phyloP scores from a whole-genome alignment of 2,329 filamentous ascomycete genomes.

The Aspergillus neoniger region DNA sequence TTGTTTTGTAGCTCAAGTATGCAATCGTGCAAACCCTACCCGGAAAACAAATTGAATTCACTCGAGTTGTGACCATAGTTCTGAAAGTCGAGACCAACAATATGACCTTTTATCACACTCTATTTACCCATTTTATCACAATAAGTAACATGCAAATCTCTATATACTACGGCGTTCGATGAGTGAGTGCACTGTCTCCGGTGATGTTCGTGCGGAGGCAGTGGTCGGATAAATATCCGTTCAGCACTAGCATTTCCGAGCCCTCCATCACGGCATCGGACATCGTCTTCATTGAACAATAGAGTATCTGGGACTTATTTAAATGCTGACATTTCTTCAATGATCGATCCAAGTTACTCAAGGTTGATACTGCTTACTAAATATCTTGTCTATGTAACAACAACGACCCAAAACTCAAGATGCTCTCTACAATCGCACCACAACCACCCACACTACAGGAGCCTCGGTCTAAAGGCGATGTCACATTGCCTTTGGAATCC shows the following conservation, averaged over 20 bases:
- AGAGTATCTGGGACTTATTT: not conserved
- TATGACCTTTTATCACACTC: no score
- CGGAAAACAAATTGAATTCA: no score
- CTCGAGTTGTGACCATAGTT: no score
- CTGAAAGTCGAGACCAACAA: no score
- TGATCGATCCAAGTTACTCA: not conserved
- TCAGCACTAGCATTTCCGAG: constrained; percentile 4
- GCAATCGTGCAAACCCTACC: no score
- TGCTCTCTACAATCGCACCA: constrained; percentile 16
- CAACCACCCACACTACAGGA: constrained; percentile 11
- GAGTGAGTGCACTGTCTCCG: no score
- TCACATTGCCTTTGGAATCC: not conserved
- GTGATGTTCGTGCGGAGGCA: no score
- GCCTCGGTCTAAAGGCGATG: constrained; percentile 7
- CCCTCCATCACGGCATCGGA: not conserved
- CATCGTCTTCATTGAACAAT: not conserved
- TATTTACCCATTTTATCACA: rapidly evolving
- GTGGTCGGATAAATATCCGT: constrained; percentile 22
- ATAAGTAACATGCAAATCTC: no score
- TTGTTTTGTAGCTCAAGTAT: no score
- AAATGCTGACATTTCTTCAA: not conserved
- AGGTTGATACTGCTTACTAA: not conserved
- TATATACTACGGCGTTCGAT: no score
- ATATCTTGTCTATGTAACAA: not conserved
- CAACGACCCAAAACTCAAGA: not conserved